Evolutionary conservation across 2,329 filamentous ascomycete species (phyloP).

Genomic region (Emmonsia crescens): DNA sequence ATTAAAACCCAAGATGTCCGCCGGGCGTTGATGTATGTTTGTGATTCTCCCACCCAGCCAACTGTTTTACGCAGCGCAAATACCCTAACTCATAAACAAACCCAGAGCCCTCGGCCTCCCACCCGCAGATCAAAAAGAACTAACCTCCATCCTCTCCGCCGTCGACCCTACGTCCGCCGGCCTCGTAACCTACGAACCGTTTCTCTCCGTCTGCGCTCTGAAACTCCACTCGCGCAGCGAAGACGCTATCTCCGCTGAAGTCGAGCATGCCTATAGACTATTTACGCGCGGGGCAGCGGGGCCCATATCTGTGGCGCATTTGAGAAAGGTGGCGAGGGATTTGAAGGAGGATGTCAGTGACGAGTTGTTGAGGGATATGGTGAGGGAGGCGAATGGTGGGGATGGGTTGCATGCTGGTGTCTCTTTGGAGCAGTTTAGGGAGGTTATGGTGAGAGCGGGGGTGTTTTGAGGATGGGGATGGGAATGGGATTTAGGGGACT

Average conservation of each 20-base stretch:
- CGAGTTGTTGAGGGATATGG: conserved; percentile 81
- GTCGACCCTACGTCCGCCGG: conserved; percentile 76
- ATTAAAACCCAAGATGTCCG: conserved; percentile 58
- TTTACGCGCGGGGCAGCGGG: conserved; percentile 55
- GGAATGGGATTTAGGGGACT: neutral
- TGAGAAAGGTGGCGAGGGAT: conserved; percentile 67
- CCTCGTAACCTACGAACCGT: conserved; percentile 66
- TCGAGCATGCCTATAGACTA: conserved; percentile 69
- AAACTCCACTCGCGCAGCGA: conserved; percentile 56
- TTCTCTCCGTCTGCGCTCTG: conserved; percentile 78
- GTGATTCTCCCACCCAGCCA: neutral
- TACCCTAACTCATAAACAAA: neutral
- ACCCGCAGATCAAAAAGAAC: conserved; percentile 52
- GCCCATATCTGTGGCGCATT: conserved; percentile 68
- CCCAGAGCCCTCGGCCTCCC: conserved; percentile 69
- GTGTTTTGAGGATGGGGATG: conserved; percentile 51
- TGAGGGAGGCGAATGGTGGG: conserved; percentile 82
- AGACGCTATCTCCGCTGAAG: conserved; percentile 53
- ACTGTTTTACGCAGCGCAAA: neutral
- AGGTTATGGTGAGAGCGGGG: conserved; percentile 73
- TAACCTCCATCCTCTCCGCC: conserved; percentile 64
- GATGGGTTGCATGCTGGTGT: conserved; percentile 61
- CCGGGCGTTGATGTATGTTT: conserved; percentile 56
- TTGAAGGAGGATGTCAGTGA: conserved; percentile 79
- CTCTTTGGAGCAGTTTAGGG: conserved; percentile 67